Percentiles rank a stretch among this genome's conserved stretches.
These are phyloP conservation scores for Debaryomyces robertsiae DNA, from an alignment of 1,139 yeast species.

Conservation along the genomic window DNA sequence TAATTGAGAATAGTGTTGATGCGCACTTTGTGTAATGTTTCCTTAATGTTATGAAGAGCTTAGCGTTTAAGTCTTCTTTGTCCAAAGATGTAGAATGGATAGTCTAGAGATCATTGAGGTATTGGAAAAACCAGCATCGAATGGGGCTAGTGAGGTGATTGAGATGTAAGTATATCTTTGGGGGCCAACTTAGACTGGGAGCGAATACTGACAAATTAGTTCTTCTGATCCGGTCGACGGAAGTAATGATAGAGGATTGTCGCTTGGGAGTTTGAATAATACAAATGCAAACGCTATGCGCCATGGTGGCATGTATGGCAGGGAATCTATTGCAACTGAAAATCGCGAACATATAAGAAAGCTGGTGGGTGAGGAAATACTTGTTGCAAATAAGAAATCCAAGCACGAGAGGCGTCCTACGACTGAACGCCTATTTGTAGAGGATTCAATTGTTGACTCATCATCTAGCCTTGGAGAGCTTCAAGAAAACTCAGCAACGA, in stretches of 20 bases:
- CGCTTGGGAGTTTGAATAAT: no score
- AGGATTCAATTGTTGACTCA: conserved; percentile 7
- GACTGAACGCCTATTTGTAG: background rate
- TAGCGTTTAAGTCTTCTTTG: background rate
- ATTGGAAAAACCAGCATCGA: conserved; percentile 14
- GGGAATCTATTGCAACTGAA: no score
- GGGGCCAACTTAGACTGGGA: background rate
- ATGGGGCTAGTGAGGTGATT: conserved; percentile 17
- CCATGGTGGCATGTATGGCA: no score
- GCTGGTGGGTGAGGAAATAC: no score
- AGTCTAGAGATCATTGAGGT: conserved; percentile 16
- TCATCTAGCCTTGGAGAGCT: conserved; percentile 1
- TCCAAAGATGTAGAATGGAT: conserved; percentile 6
- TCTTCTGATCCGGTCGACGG: conserved; percentile 11
- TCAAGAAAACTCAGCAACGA: background rate
- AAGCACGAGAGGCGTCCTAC: conserved; percentile 3
- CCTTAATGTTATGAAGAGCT: background rate
- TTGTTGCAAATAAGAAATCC: background rate
- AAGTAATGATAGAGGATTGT: background rate
- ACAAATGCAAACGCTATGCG: no score
- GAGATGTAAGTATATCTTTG: conserved; percentile 21
- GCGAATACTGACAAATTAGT: conserved; percentile 14
- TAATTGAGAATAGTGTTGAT: conserved; percentile 4
- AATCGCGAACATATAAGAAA: no score
- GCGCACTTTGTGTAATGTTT: conserved; percentile 12